Conservation (phyloP, 108 stramenopile genomes). For the Nitzschia sp. region DNA sequence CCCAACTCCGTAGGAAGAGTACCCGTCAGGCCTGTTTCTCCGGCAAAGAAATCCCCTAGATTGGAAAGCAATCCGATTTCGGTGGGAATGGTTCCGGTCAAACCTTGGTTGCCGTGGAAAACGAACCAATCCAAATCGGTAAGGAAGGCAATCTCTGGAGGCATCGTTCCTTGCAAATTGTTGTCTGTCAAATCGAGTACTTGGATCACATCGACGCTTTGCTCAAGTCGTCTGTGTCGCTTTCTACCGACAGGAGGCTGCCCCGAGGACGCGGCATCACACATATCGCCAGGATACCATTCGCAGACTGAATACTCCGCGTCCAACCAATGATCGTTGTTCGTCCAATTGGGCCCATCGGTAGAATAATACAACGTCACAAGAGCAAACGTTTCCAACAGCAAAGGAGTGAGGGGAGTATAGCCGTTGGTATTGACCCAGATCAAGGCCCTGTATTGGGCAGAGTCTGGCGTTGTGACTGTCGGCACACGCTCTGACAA, state of each 20-base stretch:
- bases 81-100: not conserved
- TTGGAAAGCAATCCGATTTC: not conserved
- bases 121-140: not conserved
- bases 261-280: not conserved
- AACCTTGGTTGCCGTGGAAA: not conserved
- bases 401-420: not conserved
- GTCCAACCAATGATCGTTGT: constrained; percentile 7
- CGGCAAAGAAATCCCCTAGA: not conserved
- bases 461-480: not conserved
- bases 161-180: not conserved
- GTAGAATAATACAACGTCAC: constrained; percentile 6
- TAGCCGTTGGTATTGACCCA: not conserved
- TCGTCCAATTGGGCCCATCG: not conserved
- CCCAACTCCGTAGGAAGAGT: not conserved
- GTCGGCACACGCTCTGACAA: not conserved
- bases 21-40: not conserved
- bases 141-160: not conserved
- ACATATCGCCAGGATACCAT: constrained; percentile 13
- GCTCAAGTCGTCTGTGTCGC: not conserved
- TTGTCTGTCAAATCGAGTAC: not conserved
- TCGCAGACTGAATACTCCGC: not conserved
- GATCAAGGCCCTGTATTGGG: not conserved
- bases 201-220: not conserved
- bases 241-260: no score
- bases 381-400: constrained; percentile 3